phyloP scores from a whole-genome alignment of 2,329 filamentous ascomycete species.

The Fusarium tjaetaba region DNA sequence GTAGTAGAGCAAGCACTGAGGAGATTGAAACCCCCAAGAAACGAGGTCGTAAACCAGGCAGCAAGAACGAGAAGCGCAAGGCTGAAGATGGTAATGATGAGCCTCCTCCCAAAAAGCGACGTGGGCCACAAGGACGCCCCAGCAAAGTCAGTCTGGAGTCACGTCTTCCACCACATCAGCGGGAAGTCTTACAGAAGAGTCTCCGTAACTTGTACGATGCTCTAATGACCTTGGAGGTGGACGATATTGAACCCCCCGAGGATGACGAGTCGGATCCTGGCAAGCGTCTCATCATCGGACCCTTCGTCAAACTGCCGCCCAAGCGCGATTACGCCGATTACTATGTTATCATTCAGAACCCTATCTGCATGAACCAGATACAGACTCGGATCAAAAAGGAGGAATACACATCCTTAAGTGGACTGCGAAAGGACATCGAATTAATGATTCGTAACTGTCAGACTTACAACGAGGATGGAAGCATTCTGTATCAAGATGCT shows the following conservation, averaged over 20 bases:
- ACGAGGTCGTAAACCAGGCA: conserved; percentile 82
- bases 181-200: conserved; percentile 81
- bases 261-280: conserved; percentile 67
- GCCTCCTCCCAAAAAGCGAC: conserved; percentile 80
- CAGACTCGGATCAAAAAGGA: conserved; percentile 95
- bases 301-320: conserved; percentile 90
- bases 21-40: conserved; percentile 81
- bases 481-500: conserved; percentile 90
- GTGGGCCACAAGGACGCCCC: conserved; percentile 74
- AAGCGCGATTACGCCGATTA: conserved; percentile 94
- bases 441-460: conserved; percentile 90
- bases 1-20: conserved; percentile 86
- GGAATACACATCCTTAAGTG: conserved; percentile 84
- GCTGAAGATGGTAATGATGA: conserved; percentile 81
- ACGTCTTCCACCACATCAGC: conserved; percentile 73
- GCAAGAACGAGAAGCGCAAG: conserved; percentile 86
- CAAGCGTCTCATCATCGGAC: conserved; percentile 87
- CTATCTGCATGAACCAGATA: conserved; percentile 97
- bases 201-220: conserved; percentile 80
- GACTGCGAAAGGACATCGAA: conserved; percentile 84
- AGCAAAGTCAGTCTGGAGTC: conserved; percentile 64
- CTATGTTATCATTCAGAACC: conserved; percentile 89
- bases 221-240: conserved; percentile 85
- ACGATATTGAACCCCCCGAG: conserved; percentile 69
- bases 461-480: conserved; percentile 96